These are phyloP conservation scores for Beauveria asiatica DNA, from an alignment of 2,329 filamentous ascomycete genomes.

Conservation along the genomic window DNA sequence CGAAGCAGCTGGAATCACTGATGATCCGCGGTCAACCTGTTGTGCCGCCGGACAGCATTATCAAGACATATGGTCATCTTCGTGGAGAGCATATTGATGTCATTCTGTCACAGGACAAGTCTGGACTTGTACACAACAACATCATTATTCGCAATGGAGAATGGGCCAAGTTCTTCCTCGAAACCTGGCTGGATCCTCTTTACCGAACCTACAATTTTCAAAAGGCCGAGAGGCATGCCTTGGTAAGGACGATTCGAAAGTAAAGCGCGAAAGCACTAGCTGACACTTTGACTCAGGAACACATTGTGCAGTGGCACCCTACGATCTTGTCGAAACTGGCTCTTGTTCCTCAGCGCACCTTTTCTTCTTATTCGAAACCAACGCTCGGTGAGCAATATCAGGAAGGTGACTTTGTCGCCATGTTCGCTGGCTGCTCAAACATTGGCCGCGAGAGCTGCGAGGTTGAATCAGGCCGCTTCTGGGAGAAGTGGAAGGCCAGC, in stretches of 20 bases:
- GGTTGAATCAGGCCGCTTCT: conserved; percentile 53
- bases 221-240: conserved; percentile 82
- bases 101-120: conserved; percentile 74
- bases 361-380: conserved; percentile 67
- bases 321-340: conserved; percentile 87
- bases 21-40: conserved; percentile 84
- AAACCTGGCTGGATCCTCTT: conserved; percentile 92
- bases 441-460: conserved; percentile 55
- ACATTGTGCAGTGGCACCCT: conserved; percentile 92
- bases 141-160: conserved; percentile 76
- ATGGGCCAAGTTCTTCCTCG: conserved; percentile 87
- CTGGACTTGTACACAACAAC: conserved; percentile 68
- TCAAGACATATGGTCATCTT: conserved; percentile 85
- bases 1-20: conserved; percentile 57
- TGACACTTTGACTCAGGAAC: conserved; percentile 50
- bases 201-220: conserved; percentile 95
- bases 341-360: conserved; percentile 72
- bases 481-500: conserved; percentile 36
- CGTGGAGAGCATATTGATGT: conserved; percentile 70
- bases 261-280: conserved; percentile 5
- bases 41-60: conserved; percentile 92
- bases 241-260: conserved; percentile 47
- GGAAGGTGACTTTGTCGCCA: conserved; percentile 77
- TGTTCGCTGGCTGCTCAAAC: conserved; percentile 65
- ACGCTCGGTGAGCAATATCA: conserved; percentile 58